Conservation (phyloP, 306 rosid genomes). For the Quercus suber region DNA sequence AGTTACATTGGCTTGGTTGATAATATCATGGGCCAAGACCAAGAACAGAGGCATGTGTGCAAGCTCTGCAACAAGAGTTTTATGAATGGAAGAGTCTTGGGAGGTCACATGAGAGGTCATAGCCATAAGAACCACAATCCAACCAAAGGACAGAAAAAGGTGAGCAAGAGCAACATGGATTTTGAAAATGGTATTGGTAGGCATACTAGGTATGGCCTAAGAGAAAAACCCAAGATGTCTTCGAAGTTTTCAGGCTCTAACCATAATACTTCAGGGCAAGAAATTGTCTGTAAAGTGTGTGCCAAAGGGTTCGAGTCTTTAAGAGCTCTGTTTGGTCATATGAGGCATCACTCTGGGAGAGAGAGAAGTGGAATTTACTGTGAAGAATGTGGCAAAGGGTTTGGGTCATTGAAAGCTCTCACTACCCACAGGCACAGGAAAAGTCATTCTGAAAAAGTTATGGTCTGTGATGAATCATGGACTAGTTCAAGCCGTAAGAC, state of each 20-base stretch:
- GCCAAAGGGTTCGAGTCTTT: constrained; percentile 34
- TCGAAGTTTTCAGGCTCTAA: constrained; percentile 29
- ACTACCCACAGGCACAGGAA: constrained; percentile 17
- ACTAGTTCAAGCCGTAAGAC: constrained; percentile 9
- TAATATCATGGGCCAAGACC: constrained; percentile 30
- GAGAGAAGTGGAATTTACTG: constrained; percentile 27
- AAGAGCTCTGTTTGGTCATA: constrained; percentile 48
- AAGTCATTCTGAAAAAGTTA: constrained; percentile 2
- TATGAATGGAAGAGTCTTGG: constrained; percentile 43
- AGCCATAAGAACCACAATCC: constrained; percentile 29
- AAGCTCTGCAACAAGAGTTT: constrained; percentile 42
- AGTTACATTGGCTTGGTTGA: not conserved
- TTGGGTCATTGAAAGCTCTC: constrained; percentile 27
- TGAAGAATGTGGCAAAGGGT: constrained; percentile 34
- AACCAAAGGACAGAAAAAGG: constrained; percentile 8
- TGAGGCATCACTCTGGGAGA: constrained; percentile 47
- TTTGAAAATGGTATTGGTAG: not conserved
- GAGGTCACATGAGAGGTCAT: constrained; percentile 48
- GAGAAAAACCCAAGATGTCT: constrained; percentile 49
- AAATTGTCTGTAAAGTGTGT: constrained; percentile 34
- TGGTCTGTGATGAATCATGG: constrained; percentile 2
- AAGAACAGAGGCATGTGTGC: constrained; percentile 35
- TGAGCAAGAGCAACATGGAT: not conserved
- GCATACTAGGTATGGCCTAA: constrained; percentile 29
- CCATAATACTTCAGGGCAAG: constrained; percentile 10